Conservation (phyloP, 768 basidiomycete species). For the Boletellus sp. region DNA sequence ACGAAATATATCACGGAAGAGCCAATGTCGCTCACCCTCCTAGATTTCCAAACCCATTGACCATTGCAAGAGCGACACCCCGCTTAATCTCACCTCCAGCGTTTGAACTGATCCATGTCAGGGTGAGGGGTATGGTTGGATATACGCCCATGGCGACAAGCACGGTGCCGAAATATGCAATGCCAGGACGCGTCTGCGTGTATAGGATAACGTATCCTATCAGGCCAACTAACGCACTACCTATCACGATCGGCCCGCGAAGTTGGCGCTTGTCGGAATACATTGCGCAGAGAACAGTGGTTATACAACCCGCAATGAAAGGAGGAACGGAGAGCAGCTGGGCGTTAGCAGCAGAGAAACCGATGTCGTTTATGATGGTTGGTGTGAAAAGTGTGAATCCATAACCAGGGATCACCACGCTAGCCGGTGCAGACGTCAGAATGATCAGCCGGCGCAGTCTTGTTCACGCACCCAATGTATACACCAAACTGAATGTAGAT, state of each 20-base stretch:
- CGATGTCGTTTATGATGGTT: conserved; percentile 45
- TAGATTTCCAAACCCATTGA: conserved; percentile 53
- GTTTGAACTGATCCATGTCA: conserved; percentile 54
- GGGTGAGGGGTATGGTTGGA: conserved; percentile 39
- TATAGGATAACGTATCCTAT: conserved; percentile 49
- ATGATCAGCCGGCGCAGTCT: neutral
- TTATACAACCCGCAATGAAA: conserved; percentile 40
- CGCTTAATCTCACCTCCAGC: conserved; percentile 53
- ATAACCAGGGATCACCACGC: conserved; percentile 42
- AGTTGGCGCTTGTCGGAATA: conserved; percentile 39
- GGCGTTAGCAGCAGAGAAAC: conserved; percentile 47
- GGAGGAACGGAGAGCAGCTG: conserved; percentile 47
- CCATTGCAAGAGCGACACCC: conserved; percentile 47
- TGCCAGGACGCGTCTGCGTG: conserved; percentile 16
- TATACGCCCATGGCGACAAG: conserved; percentile 48
- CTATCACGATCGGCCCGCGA: conserved; percentile 48
- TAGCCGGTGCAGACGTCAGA: conserved; percentile 15
- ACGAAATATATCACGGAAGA: neutral
- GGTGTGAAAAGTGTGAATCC: conserved; percentile 46
- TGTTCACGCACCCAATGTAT: conserved; percentile 36
- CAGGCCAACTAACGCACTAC: conserved; percentile 36
- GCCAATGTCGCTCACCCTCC: conserved; percentile 39
- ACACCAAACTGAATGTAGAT: conserved; percentile 30
- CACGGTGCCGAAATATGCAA: conserved; percentile 41
- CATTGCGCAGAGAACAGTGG: conserved; percentile 36